phyloP scores from a whole-genome alignment of 768 basidiomycete genomes.

The Gymnopilus junonius region DNA sequence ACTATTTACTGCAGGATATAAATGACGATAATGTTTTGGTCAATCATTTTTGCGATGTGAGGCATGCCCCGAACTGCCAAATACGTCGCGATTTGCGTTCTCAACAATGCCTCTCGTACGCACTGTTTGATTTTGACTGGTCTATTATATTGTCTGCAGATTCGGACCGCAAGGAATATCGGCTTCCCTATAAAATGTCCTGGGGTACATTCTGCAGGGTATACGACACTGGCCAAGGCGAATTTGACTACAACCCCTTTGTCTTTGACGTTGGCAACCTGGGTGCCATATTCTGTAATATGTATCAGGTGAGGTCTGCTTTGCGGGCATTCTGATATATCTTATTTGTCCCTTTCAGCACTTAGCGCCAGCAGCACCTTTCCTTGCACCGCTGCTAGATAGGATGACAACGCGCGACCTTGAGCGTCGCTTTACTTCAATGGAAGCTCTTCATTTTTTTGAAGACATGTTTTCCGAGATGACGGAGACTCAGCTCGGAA shows the following conservation, averaged over 20 bases:
- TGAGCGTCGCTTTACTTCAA: background rate
- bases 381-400: constrained; percentile 27
- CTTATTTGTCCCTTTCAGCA: constrained; percentile 10
- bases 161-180: background rate
- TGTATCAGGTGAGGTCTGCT: constrained; percentile 15
- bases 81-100: constrained; percentile 6
- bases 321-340: background rate
- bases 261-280: constrained; percentile 28
- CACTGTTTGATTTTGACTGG: constrained; percentile 24
- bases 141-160: constrained; percentile 18
- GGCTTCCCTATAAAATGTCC: constrained; percentile 15
- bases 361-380: constrained; percentile 15
- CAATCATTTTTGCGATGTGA: constrained; percentile 15
- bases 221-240: constrained; percentile 19
- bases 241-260: constrained; percentile 29
- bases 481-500: background rate
- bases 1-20: constrained; percentile 8
- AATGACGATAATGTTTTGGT: constrained; percentile 18
- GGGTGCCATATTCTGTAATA: constrained; percentile 9
- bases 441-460: constrained; percentile 23
- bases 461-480: constrained; percentile 9
- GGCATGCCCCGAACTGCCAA: background rate
- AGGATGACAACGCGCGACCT: background rate
- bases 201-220: constrained; percentile 4
- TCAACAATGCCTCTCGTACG: constrained; percentile 15